Evolutionary conservation across 768 basidiomycete species (phyloP).

Genomic region (Tephrocybe sp.): DNA sequence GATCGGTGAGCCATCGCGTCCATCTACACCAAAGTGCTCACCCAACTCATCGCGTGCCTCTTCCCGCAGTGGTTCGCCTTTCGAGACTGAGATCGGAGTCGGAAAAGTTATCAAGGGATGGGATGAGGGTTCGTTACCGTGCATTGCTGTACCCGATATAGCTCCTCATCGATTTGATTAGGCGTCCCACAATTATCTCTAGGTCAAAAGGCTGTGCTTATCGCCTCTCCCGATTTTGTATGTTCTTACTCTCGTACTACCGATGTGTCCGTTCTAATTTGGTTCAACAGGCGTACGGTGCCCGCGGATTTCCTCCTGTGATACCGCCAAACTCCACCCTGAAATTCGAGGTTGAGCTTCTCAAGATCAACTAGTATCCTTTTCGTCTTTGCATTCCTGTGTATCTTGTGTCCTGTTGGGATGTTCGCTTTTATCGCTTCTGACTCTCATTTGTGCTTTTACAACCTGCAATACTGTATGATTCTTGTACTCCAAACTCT

Average conservation of each 20-base stretch:
- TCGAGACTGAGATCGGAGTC: constrained; percentile 71
- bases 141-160: neutral
- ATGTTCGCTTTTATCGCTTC: constrained; percentile 13
- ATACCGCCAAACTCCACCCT: constrained; percentile 78
- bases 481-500: constrained; percentile 23
- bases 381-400: constrained; percentile 9
- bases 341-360: constrained; percentile 81
- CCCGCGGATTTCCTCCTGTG: constrained; percentile 73
- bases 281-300: constrained; percentile 65
- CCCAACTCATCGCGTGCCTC: constrained; percentile 9
- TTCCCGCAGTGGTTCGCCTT: constrained; percentile 50
- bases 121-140: constrained; percentile 71
- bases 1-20: constrained; percentile 55
- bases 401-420: constrained; percentile 14
- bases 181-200: constrained; percentile 77
- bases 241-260: constrained; percentile 26
- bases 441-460: constrained; percentile 23
- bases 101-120: constrained; percentile 88
- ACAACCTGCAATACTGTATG: constrained; percentile 29
- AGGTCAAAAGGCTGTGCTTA: constrained; percentile 71
- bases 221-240: constrained; percentile 76
- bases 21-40: neutral
- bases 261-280: constrained; percentile 7
- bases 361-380: constrained; percentile 54
- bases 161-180: constrained; percentile 32